Evolutionary conservation across 371 early-diverging fungal species (phyloP).

Genomic region (Mortierella sp.): DNA sequence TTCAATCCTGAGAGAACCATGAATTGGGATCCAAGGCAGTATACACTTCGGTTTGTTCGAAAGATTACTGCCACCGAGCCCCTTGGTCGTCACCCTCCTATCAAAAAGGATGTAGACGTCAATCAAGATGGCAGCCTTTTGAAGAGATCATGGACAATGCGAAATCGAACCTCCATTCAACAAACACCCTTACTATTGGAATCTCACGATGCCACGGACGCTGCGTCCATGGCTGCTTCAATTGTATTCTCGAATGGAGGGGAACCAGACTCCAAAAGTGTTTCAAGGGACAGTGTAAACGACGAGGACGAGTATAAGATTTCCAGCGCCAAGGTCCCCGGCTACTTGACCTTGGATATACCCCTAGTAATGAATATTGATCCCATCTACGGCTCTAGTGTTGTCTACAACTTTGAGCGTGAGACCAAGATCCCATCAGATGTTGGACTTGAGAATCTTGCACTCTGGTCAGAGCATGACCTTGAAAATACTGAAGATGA

Average conservation of each 20-base stretch:
- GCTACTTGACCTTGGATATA: slow-evolving; percentile 32
- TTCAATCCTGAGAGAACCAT: slow-evolving; percentile 1
- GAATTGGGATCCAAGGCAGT: slow-evolving; percentile 28
- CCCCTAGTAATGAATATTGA: slow-evolving; percentile 40
- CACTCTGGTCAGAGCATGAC: slow-evolving; percentile 32
- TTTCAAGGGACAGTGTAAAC: background rate
- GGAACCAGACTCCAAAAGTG: background rate
- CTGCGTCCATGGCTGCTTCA: too few species aligned
- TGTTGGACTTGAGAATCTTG: slow-evolving; percentile 43
- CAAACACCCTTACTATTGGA: too few species aligned
- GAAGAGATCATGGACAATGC: too few species aligned
- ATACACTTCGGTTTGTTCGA: slow-evolving; percentile 18
- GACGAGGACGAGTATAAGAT: background rate
- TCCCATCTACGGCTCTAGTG: slow-evolving; percentile 20
- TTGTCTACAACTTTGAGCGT: slow-evolving; percentile 39
- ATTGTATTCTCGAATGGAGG: too few species aligned
- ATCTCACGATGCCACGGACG: too few species aligned
- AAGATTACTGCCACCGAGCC: slow-evolving; percentile 25
- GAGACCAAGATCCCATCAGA: slow-evolving; percentile 28
- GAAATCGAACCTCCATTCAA: too few species aligned
- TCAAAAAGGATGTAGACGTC: too few species aligned
- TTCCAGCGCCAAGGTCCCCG: background rate
- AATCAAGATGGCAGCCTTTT: too few species aligned
- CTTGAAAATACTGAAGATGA: slow-evolving; percentile 16
- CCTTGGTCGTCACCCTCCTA: too few species aligned